Base-by-base conservation (phyloP, 768 basidiomycete species). In the Lentinula raphanica region DNA sequence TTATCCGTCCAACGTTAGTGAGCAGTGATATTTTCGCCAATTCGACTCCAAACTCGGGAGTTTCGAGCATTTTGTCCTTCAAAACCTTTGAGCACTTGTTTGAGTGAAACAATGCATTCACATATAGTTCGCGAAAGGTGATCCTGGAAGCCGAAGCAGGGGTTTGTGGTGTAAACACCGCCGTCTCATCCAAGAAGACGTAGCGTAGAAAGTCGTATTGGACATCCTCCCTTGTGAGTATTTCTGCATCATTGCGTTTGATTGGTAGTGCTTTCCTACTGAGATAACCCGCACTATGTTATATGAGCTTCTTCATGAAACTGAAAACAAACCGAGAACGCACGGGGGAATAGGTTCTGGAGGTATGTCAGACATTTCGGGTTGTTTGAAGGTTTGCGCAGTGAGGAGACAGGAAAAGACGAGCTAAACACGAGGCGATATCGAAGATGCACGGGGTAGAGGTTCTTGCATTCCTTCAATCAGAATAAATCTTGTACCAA, bases 1-100 rank as follows among this genome's bases (percentile, higher is more conserved):
- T 95, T 72, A 95, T 90, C 61, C 92, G 79, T 25, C 93, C 93
- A 48, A 94, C 88, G 67, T 96, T 96, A 53, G 92, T 91, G 54
- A 94, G 76, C 32, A 94, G 77, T 27, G 88, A 86, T 36, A 94
- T 83, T 73, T 93, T 92, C 53, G 87, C 88, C 54, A 92, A 82
- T 70, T 91, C 90, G 62, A 85, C 73, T 5, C 85, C 86, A 69
- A 91, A 92, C 6, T 83, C 83, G 13, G 89, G 88, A 0, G 83
- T 87, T 56, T 92, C 89, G 51, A 85, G 72, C 86, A 95, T 90
- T 72, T 93, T 93, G 68, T 90, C 88, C 71, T 90, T 88, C 69
- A 94, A 80, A 40, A 90, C 87, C 72, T 92, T 92, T 63, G 92
- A 93, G 69, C 88, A 92, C 76, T 88, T 92, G 69, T 75, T 82